Conservation (phyloP, 164 flowering plant species). For the Paratinospora sagittata region DNA sequence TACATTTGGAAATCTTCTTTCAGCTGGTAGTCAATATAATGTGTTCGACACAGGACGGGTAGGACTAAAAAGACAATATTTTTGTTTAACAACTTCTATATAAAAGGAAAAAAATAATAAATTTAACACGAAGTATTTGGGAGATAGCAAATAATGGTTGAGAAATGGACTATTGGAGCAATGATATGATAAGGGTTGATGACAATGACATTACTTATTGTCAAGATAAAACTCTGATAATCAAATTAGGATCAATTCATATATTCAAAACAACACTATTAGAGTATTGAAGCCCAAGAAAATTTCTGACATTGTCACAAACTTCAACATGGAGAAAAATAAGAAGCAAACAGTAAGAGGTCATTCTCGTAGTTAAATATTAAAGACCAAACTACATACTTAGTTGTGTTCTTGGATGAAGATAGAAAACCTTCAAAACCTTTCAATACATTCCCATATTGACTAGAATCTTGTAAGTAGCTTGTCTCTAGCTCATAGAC, state of each 20-base stretch:
- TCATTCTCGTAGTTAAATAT: not conserved
- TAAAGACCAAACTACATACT: conserved; percentile 32
- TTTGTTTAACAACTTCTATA: not conserved
- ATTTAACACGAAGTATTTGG: not conserved
- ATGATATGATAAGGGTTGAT: not conserved
- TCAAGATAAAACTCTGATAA: not conserved
- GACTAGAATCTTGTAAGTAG: conserved; percentile 91
- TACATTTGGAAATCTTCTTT: not conserved
- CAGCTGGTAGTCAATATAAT: not conserved
- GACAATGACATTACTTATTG: not conserved
- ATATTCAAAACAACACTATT: not conserved
- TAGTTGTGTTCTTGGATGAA: conserved; percentile 77
- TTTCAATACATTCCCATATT: conserved; percentile 94
- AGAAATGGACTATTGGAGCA: not conserved
- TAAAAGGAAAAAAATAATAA: not conserved
- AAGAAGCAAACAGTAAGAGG: not conserved
- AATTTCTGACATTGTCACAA: not conserved
- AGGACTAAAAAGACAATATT: not conserved
- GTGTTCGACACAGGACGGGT: not conserved
- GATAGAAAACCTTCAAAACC: conserved; percentile 93
- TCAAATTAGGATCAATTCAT: not conserved
- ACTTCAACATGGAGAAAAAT: not conserved
- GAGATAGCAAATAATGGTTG: not conserved
- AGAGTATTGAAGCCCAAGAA: not conserved
- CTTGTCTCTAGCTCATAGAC: conserved; percentile 90